Percentiles rank a stretch among this genome's conserved stretches.
Conservation (phyloP, 225 moss, liverwort and hornwort genomes). For the Asterella californica region DNA sequence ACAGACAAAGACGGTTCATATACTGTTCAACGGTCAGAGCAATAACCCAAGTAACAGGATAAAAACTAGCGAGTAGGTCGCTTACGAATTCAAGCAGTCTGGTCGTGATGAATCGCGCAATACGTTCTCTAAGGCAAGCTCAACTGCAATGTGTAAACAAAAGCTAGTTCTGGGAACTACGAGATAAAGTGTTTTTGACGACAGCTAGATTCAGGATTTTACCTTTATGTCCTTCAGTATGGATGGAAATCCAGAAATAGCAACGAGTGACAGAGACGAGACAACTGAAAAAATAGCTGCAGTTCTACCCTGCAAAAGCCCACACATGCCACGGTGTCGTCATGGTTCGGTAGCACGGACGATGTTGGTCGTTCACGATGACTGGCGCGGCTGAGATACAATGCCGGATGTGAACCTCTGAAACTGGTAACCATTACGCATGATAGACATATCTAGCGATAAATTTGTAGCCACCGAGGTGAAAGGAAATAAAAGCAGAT, state of each 20-base stretch:
- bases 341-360: neutral
- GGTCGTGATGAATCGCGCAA: neutral
- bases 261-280: constrained; percentile 33
- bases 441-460: neutral
- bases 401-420: too few species aligned
- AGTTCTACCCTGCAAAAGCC: constrained; percentile 34
- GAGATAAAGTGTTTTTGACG: neutral
- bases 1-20: neutral
- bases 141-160: too few species aligned
- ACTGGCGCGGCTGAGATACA: neutral
- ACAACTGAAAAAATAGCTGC: constrained; percentile 38
- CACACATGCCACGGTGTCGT: neutral
- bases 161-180: neutral
- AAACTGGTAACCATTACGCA: neutral
- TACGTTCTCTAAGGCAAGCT: neutral
- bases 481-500: neutral
- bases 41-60: neutral
- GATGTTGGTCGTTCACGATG: neutral
- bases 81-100: neutral
- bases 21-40: too few species aligned
- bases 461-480: neutral
- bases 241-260: constrained; percentile 44
- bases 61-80: neutral
- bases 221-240: constrained; percentile 49
- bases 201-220: neutral